Percentiles rank a stretch among this genome's conserved stretches.
Conservation (phyloP, 108 stramenopile species). For the Nitzschia inconspicua region DNA sequence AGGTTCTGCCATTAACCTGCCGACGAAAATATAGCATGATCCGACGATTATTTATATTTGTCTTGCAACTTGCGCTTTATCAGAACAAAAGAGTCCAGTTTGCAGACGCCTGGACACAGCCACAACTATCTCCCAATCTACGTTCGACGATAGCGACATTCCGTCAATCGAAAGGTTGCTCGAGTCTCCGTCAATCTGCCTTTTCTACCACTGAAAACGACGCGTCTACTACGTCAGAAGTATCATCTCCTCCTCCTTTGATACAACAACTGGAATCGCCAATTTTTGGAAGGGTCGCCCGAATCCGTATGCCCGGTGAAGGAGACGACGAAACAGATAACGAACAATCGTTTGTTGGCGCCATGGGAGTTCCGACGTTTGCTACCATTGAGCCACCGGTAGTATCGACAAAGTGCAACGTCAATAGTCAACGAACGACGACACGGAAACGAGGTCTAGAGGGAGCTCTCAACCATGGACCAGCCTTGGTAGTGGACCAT, state of each 20-base stretch:
- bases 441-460: slow-evolving; percentile 62
- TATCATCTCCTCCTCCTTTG: background rate
- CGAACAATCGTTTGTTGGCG: slow-evolving; percentile 32
- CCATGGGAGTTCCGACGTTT: slow-evolving; percentile 62
- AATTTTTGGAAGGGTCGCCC: background rate
- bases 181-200: no score
- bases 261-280: slow-evolving; percentile 5
- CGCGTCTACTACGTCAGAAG: background rate
- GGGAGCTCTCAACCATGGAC: slow-evolving; percentile 47
- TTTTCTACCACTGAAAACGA: no score
- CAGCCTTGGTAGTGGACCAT: slow-evolving; percentile 60
- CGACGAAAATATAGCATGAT: no score
- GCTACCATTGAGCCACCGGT: slow-evolving; percentile 27
- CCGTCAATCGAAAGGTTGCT: no score
- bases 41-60: no score
- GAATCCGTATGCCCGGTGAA: slow-evolving; percentile 1
- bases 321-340: slow-evolving; percentile 12
- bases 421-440: background rate
- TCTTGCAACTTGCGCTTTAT: no score
- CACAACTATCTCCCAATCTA: no score
- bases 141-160: no score
- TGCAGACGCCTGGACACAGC: no score
- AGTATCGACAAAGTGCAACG: background rate
- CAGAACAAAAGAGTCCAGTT: no score
- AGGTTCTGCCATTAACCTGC: no score